Conservation (phyloP, 352 stramenopile genomes). For the Phytophthora sp. region DNA sequence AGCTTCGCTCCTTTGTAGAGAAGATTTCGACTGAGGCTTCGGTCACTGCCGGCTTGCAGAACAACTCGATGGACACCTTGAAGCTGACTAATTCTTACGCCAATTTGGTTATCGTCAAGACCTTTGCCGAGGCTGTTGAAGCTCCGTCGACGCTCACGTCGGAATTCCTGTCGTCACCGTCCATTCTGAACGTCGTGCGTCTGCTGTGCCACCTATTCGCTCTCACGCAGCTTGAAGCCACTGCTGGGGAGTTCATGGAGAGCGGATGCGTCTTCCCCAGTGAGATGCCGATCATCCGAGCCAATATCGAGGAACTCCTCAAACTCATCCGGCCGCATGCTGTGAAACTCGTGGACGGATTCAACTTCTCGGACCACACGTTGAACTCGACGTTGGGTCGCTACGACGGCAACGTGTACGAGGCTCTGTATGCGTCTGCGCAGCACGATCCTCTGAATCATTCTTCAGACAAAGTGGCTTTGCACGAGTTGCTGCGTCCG, state of each 20-base stretch:
- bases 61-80: slow-evolving; percentile 62
- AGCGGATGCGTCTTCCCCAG: slow-evolving; percentile 49
- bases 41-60: slow-evolving; percentile 49
- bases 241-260: slow-evolving; percentile 75
- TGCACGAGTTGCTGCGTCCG: slow-evolving; percentile 65
- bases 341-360: slow-evolving; percentile 80
- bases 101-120: slow-evolving; percentile 55
- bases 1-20: slow-evolving; percentile 49
- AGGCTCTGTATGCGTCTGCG: slow-evolving; percentile 63
- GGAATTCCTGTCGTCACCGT: slow-evolving; percentile 35
- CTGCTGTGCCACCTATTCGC: slow-evolving; percentile 53
- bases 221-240: slow-evolving; percentile 70
- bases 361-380: slow-evolving; percentile 78
- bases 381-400: slow-evolving; percentile 81
- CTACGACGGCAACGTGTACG: slow-evolving; percentile 82
- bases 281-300: slow-evolving; percentile 59
- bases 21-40: slow-evolving; percentile 41
- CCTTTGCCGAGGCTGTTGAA: slow-evolving; percentile 53
- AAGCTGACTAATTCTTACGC: slow-evolving; percentile 63
- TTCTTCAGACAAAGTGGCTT: slow-evolving; percentile 62
- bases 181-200: slow-evolving; percentile 40
- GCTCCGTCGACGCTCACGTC: slow-evolving; percentile 36
- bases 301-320: slow-evolving; percentile 59
- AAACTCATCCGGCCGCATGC: slow-evolving; percentile 62
- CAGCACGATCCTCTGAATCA: slow-evolving; percentile 73